Base-by-base conservation (phyloP, 208 protist genomes). In the Pavlovales sp. region DNA sequence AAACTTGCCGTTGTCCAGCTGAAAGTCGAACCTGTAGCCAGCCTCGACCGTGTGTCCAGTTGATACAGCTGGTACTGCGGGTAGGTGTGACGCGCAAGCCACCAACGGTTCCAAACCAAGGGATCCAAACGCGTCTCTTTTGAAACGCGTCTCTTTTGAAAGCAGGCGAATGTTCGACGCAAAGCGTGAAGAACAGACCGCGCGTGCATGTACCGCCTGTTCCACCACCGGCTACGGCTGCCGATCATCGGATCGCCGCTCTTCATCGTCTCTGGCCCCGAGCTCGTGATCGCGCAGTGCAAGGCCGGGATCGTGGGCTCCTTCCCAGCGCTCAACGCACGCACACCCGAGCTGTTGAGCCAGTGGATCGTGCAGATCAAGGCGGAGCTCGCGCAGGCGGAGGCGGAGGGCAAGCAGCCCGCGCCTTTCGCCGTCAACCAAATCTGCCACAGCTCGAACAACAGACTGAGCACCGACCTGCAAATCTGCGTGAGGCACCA, bases 391-490 rank as follows among this genome's bases (percentile, higher is more conserved):
- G 42, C 42, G 14, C 30, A 38, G 34, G 36, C 34, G 26, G 80
- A 67, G 22, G 80, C 80, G 7, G 44, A 0, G 41, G 36, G 40
- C 41, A 30, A 0, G 44, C 42, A 0, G n/a, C 5, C 44, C 32
- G 80, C 80, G 36, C 80, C 80, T 0, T 84, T 84, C 44, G 80
- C 80, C 30, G 80, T 84, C 42, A 84, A 84, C 80, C 80, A 84
- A 44, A 84, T 84, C 30, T 34, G 34, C 44, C 80, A 84, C 80
- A 0, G 11, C 32, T 84, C 80, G 11, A 84, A 84, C 46, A n/a
- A 75, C 80, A 22, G 80, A 22, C 44, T 84, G 44, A 0, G 28
- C 36, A 4, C 10, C 34, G 80, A 84, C 80, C 80, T 84, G 44
- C 44, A 67, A 10, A 8, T 42, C 37, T 84, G 80, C 80, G 80